Evolutionary conservation across 2,329 filamentous ascomycete species (phyloP), one percentile per base, ranked within the genome.

Genomic region (Leptographium lundbergii): DNA sequence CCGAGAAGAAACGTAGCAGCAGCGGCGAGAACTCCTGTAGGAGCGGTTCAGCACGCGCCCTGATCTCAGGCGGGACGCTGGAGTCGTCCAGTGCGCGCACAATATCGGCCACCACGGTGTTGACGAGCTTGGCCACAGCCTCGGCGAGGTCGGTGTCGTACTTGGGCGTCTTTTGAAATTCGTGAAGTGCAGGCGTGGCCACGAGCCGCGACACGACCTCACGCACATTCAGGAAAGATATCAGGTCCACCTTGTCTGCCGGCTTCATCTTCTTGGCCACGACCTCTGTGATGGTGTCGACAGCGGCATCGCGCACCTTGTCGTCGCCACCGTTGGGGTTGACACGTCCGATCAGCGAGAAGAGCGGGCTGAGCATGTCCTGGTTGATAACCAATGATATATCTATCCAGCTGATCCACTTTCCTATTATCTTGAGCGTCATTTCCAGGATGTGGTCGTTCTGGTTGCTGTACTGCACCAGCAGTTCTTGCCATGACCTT

Each of bases 331-430:
- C 73, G 66, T 78, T 73, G 63, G 79, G 69, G 70, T 84, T 80
- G 68, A 84, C 77, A 71, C 86, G 87, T n/a, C 89, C 89, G 59
- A 95, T 87, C 63, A 97, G 82, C 64, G 94, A 88, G 67, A 96
- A 86, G 61, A 99, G 79, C 55, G 91, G 81, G 68, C 81, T 85
- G 67, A 97, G 83, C 81, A 96, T 94, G 58, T 86, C 82, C 69
- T 91, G 84, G 71, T 95, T 95, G 66, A 99, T 89, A 52, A 99
- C 85, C 60, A 99, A 78, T 56, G 88, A 88, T 66, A 99, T 97
- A 69, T 97, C 94, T 68, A 95, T 95, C 94, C 94, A 99, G 79
- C 91, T 95, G 61, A 96, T 91, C 92, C 94, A 99, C 71, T 92
- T 94, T 45, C 90, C 91, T 64, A 99, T 84, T n/a, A 91, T 87